phyloP scores from a whole-genome alignment of 75 land plant species.

The Pinus tabuliformis region DNA sequence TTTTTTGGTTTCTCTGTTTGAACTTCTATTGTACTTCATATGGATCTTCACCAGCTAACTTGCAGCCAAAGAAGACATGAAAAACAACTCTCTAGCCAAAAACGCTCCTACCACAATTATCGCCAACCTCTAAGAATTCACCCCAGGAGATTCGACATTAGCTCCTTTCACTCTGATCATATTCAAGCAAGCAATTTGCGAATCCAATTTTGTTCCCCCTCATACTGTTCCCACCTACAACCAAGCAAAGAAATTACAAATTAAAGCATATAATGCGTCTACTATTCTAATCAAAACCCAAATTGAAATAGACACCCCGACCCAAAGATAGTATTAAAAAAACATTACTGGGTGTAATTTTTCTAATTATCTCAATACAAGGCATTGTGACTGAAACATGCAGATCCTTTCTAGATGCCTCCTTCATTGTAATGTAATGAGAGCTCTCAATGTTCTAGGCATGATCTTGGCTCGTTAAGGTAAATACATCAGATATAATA shows the following conservation, averaged over 20 bases:
- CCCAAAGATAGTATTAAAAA: too few relatives aligned
- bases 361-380: constrained; percentile 7
- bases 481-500: constrained; percentile 66
- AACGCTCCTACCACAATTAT: constrained; percentile 75
- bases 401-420: constrained; percentile 58
- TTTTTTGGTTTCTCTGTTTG: too few relatives aligned
- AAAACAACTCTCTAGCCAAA: constrained; percentile 76
- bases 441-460: constrained; percentile 88
- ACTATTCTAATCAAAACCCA: too few relatives aligned
- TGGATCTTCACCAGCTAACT: constrained; percentile 86
- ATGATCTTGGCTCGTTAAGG: constrained; percentile 82
- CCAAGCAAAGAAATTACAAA: too few relatives aligned
- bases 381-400: constrained; percentile 83
- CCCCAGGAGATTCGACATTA: constrained; percentile 51
- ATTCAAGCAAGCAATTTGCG: constrained; percentile 77
- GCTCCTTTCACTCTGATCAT: constrained; percentile 33
- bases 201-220: constrained; percentile 81
- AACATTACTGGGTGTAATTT: too few relatives aligned
- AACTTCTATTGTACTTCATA: constrained; percentile 74
- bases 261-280: too few relatives aligned
- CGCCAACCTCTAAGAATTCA: constrained; percentile 61
- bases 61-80: constrained; percentile 86
- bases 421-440: constrained; percentile 79
- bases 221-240: constrained; percentile 85
- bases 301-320: too few relatives aligned